Evolutionary conservation across 495 filamentous ascomycete genomes (phyloP).

Genomic region (Penicillium fimorum): DNA sequence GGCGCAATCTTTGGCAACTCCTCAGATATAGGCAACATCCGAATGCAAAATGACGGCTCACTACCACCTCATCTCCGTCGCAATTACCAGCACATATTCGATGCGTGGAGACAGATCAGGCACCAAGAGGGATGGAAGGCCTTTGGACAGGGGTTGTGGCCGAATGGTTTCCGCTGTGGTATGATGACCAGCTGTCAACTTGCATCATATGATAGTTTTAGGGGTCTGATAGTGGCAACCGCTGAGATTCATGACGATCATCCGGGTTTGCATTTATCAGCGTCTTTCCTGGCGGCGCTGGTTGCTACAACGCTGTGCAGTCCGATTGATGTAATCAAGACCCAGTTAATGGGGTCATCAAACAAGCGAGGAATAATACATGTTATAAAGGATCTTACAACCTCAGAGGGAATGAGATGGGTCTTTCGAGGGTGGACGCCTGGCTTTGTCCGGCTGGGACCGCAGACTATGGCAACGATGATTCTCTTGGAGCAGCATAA

Average conservation of each 20-base stretch:
- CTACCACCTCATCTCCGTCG: conserved; percentile 63
- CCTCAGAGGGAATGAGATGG: conserved; percentile 51
- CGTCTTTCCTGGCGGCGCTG: conserved; percentile 74
- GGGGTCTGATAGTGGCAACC: conserved; percentile 49
- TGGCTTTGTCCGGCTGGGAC: conserved; percentile 76
- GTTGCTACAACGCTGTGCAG: conserved; percentile 88
- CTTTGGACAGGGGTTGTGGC: conserved; percentile 76
- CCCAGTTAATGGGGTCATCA: conserved; percentile 64
- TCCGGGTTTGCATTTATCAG: conserved; percentile 72
- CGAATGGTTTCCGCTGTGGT: conserved; percentile 75
- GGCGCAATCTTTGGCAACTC: conserved; percentile 83
- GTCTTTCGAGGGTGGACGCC: conserved; percentile 90
- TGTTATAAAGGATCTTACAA: conserved; percentile 18
- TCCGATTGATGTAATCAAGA: conserved; percentile 90
- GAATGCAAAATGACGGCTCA: conserved; percentile 88
- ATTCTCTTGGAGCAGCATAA: conserved; percentile 85
- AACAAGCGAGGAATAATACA: conserved; percentile 9
- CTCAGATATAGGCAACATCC: conserved; percentile 85
- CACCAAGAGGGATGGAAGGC: conserved; percentile 63
- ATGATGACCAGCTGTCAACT: conserved; percentile 85
- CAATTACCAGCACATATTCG: conserved; percentile 77
- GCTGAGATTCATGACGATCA: conserved; percentile 48
- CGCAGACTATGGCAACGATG: conserved; percentile 85
- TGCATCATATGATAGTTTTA: conserved; percentile 83
- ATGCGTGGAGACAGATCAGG: conserved; percentile 77